Base-by-base conservation (phyloP, 352 stramenopile genomes). In the Plasmopara muralis region DNA sequence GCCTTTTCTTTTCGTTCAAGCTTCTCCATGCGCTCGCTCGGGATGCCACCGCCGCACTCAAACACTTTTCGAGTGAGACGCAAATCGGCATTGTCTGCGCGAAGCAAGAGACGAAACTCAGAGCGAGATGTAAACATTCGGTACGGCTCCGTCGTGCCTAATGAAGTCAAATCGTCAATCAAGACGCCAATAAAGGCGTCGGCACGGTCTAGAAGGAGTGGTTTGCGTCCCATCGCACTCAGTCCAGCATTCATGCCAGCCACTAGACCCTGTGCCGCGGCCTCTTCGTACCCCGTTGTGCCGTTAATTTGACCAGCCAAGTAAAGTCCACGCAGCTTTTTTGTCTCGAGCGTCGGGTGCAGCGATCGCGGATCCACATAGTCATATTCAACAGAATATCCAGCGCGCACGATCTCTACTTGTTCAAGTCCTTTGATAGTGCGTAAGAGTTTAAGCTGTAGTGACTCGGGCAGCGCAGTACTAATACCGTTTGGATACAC, bases 301-400 rank as follows among this genome's bases (percentile, higher is more conserved):
- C 97, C 96, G 66, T 98, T 99, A 68, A 99, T 98, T 76, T 99
- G 96, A 8, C 97, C 97, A 0, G 97, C 96, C 13, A 99, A 74
- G 66, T 95, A 99, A 34, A 99, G 66, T 7, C 82, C 82, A 18
- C 52, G 49, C 39, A 98, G 89, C 53, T 87, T 80, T 68, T 98
- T 98, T 6, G 93, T 97, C 75, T 98, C 94, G 9, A 99, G 73
- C 16, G 93, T 98, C 42, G 97, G 77, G 29, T 89, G 84, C 8
- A 98, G 72, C 18, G 85, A 93, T 53, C 90, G 83, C 9, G 96
- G 95, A 58, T 99, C 96, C 38, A 99, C 78, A 65, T 95, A 99
- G 77, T 99, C 96, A 62, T 99, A 99, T 74, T 99, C 96, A n/a
- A 99, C 97, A n/a, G 98, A 95, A 64, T 99, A 99, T 18, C 95